Evolutionary conservation across 2,329 filamentous ascomycete species (phyloP), one percentile per base, ranked within the genome.

Genomic region (Knoxdaviesia capensis): DNA sequence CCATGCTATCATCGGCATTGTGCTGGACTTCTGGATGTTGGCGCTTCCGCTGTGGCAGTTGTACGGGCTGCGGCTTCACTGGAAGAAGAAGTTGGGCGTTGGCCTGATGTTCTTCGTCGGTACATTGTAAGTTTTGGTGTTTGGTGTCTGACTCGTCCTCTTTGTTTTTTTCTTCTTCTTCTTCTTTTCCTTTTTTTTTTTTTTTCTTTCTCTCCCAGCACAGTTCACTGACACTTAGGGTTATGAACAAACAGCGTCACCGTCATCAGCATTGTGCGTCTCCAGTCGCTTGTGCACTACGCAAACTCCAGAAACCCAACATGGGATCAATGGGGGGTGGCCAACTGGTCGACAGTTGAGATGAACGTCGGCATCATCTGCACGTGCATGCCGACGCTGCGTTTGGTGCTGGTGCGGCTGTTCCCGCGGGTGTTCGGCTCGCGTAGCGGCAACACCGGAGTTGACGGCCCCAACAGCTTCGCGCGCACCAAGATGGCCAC

Each of bases 1-100:
- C 33, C 65, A 68, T 33, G 69, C 70, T 0, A 60, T 51, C n/a
- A 60, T 70, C 41, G 68, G 65, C 45, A 72, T 76, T 37, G 53
- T 53, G 0, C 54, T 70, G 28, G 71, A 75, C 45, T 7, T 68
- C 2, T 65, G 64, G 59, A 65, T 74, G 49, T 56, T 74, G 11
- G 59, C 54, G 0, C 54, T 75, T 4, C 69, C 71, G 0, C 49
- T 71, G 5, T 60, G 58, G 28, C 60, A 66, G 41, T 48, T 72
- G 3, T 50, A 53, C 29, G 43, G 52, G 0, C 54, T 71, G 4
- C 57, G 61, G 3, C 44, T 70, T 30, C 58, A 61, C 41, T 63
- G 58, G 55, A 63, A 59, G 48, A 68, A 65, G 52, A 71, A 67
- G 53, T 35, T 64, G 11, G 58, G 63, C n/a, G 59, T 70, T 3